These are phyloP conservation scores for Rhodofomes roseus DNA, from an alignment of 1,284 basidiomycete genomes.

Conservation along the genomic window DNA sequence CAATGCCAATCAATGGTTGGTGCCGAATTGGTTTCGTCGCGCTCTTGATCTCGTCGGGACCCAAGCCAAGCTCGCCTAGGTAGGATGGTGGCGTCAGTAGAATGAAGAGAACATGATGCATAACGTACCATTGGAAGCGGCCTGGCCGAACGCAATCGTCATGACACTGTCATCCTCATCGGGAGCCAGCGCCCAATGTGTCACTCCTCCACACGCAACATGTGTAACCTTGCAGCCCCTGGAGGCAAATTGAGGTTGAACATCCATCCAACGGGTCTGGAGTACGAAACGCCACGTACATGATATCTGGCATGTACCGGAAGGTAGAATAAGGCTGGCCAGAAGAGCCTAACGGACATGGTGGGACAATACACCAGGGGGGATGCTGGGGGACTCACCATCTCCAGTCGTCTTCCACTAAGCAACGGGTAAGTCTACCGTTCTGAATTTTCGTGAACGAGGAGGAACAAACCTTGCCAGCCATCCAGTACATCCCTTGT, in stretches of 20 bases:
- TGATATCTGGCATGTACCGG: constrained; percentile 77
- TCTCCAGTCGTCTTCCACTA: constrained; percentile 94
- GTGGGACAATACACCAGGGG: background rate
- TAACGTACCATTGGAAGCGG: constrained; percentile 62
- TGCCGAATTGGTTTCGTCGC: constrained; percentile 82
- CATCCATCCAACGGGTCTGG: too few relatives aligned
- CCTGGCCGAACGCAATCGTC: constrained; percentile 87
- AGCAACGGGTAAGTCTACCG: constrained; percentile 6
- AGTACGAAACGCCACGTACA: constrained; percentile 38
- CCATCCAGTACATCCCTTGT: constrained; percentile 81
- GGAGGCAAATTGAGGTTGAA: too few relatives aligned
- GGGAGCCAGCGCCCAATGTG: constrained; percentile 76
- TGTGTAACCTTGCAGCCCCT: constrained; percentile 72
- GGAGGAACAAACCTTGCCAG: constrained; percentile 58
- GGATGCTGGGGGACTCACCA: constrained; percentile 43
- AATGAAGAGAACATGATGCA: background rate
- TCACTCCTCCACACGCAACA: constrained; percentile 82
- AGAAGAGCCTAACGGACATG: constrained; percentile 52
- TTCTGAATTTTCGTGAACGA: background rate
- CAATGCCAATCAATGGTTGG: constrained; percentile 67
- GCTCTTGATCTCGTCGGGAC: constrained; percentile 78
- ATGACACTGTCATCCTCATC: constrained; percentile 71
- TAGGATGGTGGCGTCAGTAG: constrained; percentile 17
- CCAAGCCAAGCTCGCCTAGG: constrained; percentile 76
- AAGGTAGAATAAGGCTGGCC: constrained; percentile 83